Conservation (phyloP, 2,329 filamentous ascomycete species). For the Emmonsia crescens region DNA sequence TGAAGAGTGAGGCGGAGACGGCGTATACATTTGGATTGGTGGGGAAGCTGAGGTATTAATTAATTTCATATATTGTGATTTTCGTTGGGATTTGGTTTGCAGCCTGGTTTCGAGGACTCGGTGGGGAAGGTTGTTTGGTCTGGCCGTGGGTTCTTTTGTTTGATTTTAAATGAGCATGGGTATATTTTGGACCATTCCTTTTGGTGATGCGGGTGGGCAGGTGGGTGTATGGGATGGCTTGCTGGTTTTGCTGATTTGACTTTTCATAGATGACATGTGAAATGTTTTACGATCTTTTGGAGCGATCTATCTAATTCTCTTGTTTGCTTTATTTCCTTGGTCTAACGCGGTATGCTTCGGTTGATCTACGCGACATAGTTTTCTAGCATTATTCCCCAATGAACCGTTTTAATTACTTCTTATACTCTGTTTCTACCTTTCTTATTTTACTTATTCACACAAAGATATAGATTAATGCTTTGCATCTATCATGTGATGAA, state of each 20-base stretch:
- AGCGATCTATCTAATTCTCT: not conserved
- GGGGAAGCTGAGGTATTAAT: constrained; percentile 41
- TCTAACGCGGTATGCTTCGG: not conserved
- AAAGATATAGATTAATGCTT: not conserved
- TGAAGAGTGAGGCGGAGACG: constrained; percentile 43
- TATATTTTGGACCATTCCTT: not conserved
- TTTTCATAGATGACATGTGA: not conserved
- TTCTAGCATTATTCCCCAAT: not conserved
- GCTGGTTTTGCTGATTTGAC: not conserved
- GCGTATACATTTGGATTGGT: constrained; percentile 46
- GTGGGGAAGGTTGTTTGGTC: not conserved
- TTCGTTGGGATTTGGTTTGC: not conserved
- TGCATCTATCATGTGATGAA: not conserved
- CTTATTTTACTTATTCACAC: not conserved
- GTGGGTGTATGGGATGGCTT: not conserved
- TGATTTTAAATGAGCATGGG: not conserved
- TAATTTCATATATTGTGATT: not conserved
- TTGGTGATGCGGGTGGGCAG: not conserved
- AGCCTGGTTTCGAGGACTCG: not conserved
- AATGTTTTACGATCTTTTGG: not conserved
- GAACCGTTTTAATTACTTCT: not conserved
- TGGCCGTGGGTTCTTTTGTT: not conserved
- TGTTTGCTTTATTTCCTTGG: not conserved
- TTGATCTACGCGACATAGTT: not conserved
- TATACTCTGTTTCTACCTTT: constrained; percentile 1